Evolutionary conservation across 2,329 filamentous ascomycete genomes (phyloP).

Genomic region (Ceratocystis colombiana): DNA sequence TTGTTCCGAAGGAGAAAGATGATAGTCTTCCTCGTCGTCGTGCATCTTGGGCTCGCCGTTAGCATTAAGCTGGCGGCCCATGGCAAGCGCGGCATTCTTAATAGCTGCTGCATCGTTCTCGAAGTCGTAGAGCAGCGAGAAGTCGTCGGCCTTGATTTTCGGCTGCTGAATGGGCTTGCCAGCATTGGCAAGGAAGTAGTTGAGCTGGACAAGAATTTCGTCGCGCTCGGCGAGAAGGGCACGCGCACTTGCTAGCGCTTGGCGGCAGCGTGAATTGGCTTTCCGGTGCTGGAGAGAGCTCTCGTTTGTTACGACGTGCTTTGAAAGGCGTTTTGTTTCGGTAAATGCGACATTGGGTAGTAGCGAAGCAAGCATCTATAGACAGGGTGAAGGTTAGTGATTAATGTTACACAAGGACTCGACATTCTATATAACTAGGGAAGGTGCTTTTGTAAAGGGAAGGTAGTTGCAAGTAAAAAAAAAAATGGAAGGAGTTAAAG

Average conservation of each 20-base stretch:
- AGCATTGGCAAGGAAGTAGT: constrained; percentile 27
- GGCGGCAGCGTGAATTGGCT: constrained; percentile 27
- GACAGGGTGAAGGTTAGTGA: background rate
- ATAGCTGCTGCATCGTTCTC: background rate
- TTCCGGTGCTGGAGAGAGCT: constrained; percentile 29
- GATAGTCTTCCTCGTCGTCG: constrained; percentile 12
- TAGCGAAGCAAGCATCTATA: constrained; percentile 33
- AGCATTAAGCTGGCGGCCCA: constrained; percentile 9
- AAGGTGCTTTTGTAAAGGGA: background rate
- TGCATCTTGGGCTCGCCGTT: constrained; percentile 13
- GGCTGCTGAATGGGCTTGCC: background rate
- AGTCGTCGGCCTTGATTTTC: background rate
- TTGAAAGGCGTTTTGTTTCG: constrained; percentile 34
- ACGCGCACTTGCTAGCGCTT: constrained; percentile 27
- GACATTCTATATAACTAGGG: background rate
- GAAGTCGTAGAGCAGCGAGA: constrained; percentile 4
- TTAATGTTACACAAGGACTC: constrained; percentile 16
- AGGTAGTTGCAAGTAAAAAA: background rate
- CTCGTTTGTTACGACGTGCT: constrained; percentile 33
- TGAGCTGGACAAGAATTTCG: constrained; percentile 30
- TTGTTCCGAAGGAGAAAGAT: background rate
- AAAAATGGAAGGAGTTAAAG: background rate
- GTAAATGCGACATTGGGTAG: constrained; percentile 32
- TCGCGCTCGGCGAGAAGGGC: constrained; percentile 30
- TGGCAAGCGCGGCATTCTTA: constrained; percentile 2